Percentiles rank a stretch among this genome's conserved stretches.
Conservation (phyloP, 768 basidiomycete species). For the Boletus vermiculosoides region DNA sequence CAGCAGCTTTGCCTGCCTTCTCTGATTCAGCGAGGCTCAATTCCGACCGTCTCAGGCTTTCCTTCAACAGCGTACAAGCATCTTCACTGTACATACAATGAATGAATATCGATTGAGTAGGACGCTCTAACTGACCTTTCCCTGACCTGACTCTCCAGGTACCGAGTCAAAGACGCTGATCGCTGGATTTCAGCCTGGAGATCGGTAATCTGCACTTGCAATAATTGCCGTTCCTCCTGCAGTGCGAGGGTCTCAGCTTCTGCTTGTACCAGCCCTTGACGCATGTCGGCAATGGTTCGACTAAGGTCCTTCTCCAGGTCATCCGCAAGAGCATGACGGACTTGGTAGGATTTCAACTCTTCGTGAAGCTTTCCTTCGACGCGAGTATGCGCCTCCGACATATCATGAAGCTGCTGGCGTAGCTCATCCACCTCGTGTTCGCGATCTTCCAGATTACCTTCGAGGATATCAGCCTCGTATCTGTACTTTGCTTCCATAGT, state of each 20-base stretch:
- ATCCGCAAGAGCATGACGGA: constrained; percentile 32
- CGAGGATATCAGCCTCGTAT: constrained; percentile 36
- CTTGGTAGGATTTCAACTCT: constrained; percentile 28
- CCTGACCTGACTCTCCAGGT: constrained; percentile 60
- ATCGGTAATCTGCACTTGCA: constrained; percentile 56
- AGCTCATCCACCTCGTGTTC: constrained; percentile 35
- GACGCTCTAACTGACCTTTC: constrained; percentile 49
- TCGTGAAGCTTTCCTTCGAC: constrained; percentile 31
- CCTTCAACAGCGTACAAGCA: constrained; percentile 38
- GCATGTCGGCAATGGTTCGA: constrained; percentile 36
- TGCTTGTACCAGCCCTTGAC: constrained; percentile 42
- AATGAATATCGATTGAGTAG: not conserved
- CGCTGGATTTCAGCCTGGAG: constrained; percentile 68
- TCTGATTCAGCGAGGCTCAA: constrained; percentile 51
- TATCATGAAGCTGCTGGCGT: constrained; percentile 38
- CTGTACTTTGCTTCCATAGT: constrained; percentile 35
- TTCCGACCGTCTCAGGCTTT: constrained; percentile 41
- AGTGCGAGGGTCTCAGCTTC: constrained; percentile 35
- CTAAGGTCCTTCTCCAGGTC: constrained; percentile 36
- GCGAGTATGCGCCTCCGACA: constrained; percentile 33
- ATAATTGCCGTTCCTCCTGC: constrained; percentile 49
- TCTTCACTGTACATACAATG: constrained; percentile 43
- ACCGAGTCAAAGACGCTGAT: constrained; percentile 55
- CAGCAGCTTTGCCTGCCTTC: constrained; percentile 57
- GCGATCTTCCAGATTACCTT: constrained; percentile 38